Base-by-base conservation (phyloP, 176 grass and related monocot species). In the Musa beccarii region DNA sequence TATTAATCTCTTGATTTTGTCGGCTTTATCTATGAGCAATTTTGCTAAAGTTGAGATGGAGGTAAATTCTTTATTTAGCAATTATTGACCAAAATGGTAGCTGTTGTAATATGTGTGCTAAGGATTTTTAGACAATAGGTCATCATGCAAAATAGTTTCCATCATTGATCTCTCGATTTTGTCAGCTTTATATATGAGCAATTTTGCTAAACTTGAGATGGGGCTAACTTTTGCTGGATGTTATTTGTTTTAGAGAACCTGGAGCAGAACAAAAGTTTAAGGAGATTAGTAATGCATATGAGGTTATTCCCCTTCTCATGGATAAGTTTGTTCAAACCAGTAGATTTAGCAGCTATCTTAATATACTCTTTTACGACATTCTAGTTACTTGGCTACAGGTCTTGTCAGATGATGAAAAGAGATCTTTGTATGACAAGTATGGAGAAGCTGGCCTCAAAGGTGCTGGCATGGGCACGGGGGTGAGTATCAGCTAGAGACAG, bases 361-460 rank as follows among this genome's bases (percentile, higher is more conserved):
- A 5, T 70, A 57, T 82, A 68, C 76, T 24, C 49, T 16, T 43
- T 68, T 6, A 49, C 4, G 12, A 17, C 68, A 64, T 49, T 54
- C 34, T 23, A 66, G 14, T 63, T 52, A 71, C 61, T 56, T 15
- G 83, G 19, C 81, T 81, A 15, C 69, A 92, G 90, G 90, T 89
- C 75, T 82, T 99, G 54, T 99, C 90, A 51, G 95, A 99, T 87
- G 95, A 92, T 77, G 95, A 99, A 72, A 99, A 99, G 82, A 81
- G 88, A 76, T 73, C 88, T 28, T 85, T 99, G 70, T 99, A 99
- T 89, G 95, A 99, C 77, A 93, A 81, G 81, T 94, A 99, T 63
- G 95, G 95, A 79, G 95, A 99, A 94, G 95, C 95, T 72, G 95
- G 95, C 68, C 77, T 93, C 20, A 99, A 99, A 84, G 95, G 95